Base-by-base conservation (phyloP, 257 asterid genomes). In the Salvia rosmarinus region DNA sequence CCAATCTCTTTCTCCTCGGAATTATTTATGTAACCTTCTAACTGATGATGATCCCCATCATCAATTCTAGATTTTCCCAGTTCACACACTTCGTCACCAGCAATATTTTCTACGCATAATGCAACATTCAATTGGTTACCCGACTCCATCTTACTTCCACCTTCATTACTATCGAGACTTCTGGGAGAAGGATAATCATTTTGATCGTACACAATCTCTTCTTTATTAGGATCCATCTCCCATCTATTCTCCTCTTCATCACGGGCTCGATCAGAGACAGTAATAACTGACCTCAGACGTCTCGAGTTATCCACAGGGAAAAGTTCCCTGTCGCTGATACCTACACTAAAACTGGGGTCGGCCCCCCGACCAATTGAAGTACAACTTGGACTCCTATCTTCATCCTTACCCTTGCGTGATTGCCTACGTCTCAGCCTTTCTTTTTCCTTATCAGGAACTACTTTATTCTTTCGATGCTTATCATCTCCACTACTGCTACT, bases 221-320 rank as follows among this genome's bases (percentile, higher is more conserved):
- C 96, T 54, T 85, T 79, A 52, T 73, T 82, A 13, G 71, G 74
- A 75, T 82, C 89, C 56, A 51, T 75, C 75, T 81, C 90, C 78
- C 76, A 79, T 70, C 68, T 58, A 70, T 63, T 68, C 54, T 73
- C 86, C 52, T 68, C 86, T 59, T 74, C 73, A 64, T 79, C 86
- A 19, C 12, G 35, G 50, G 79, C 42, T 67, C 54, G 87, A 78
- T 75, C 64, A 52, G 75, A 84, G 76, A 89, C 43, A 59, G 75
- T 54, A 64, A 94, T 91, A 76, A 91, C 89, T 20, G 98, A 94
- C 82, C 67, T 89, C 78, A 94, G 77, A 61, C 95, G 96, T 78
- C 83, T 81, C 50, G 89, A 72, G 49, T 77, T 80, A 77, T 76
- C 62, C 56, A 77, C 82, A 70, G 67, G 75, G 25, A 43, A 60